Evolutionary conservation across 768 basidiomycete genomes (phyloP).

Genomic region (Trametes elegans): DNA sequence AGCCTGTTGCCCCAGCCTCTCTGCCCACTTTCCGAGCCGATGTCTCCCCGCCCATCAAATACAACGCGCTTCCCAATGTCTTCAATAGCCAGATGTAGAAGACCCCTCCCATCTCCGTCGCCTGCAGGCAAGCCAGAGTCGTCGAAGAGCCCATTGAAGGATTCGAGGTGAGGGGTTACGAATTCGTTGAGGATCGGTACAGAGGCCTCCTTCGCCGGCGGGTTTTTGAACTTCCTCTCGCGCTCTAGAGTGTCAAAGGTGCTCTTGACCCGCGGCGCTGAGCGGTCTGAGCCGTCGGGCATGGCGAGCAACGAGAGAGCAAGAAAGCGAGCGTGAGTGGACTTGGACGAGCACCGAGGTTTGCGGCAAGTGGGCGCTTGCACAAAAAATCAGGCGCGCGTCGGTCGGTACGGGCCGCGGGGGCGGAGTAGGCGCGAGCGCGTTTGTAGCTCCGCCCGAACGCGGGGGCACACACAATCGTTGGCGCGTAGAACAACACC

Average conservation of each 20-base stretch:
- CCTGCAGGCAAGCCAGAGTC: conserved; percentile 78
- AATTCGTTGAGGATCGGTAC: conserved; percentile 89
- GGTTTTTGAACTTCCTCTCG: conserved; percentile 76
- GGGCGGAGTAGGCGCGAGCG: conserved; percentile 3
- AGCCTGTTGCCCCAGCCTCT: conserved; percentile 80
- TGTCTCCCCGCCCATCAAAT: conserved; percentile 71
- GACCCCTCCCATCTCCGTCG: conserved; percentile 74
- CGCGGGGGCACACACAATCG: neutral
- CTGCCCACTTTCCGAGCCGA: conserved; percentile 50
- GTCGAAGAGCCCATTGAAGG: conserved; percentile 95
- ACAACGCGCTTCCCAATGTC: conserved; percentile 92
- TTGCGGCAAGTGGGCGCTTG: conserved; percentile 13
- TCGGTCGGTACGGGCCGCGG: too few relatives aligned
- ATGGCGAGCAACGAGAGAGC: conserved; percentile 33
- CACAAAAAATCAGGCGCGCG: conserved; percentile 14
- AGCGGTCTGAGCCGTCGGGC: conserved; percentile 45
- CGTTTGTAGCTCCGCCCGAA: conserved; percentile 20
- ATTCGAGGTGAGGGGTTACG: conserved; percentile 90
- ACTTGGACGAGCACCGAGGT: neutral
- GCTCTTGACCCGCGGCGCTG: conserved; percentile 35
- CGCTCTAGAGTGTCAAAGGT: conserved; percentile 83
- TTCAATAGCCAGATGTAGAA: conserved; percentile 73
- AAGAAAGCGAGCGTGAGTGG: neutral
- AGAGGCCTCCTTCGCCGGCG: conserved; percentile 63
- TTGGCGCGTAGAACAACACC: conserved; percentile 3